Evolutionary conservation across 169 alveolate species (phyloP), one percentile per base, ranked within the genome.

Genomic region (Plasmodium cynomolgi): DNA sequence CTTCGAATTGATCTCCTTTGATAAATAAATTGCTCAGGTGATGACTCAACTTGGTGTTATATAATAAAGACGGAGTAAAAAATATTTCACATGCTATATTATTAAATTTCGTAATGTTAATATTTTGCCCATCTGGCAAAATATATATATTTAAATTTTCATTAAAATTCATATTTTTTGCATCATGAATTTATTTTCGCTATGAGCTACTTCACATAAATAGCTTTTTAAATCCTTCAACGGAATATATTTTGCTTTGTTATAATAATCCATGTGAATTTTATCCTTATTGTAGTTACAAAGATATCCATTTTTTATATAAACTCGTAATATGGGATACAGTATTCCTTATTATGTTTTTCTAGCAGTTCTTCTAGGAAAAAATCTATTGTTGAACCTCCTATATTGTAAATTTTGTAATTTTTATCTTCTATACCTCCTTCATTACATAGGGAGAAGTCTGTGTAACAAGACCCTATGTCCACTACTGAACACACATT

Each of bases 71-170:
- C 15, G 93, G 93, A 8, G 93, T 86, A 17, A 86, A 86, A 75
- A 86, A 86, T 75, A 86, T 86, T 77, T 86, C 93, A 75, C 84
- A 77, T 4, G 93, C 93, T 6, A 86, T 86, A 26, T 86, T 86
- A 54, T 31, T 77, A 77, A 86, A 86, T 33, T 86, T 75, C 7
- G 86, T 23, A n/a, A 86, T 86, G 68, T 86, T 86, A 33, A 86
- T 86, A 50, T 86, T 86, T 77, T 86, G 93, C 13, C 93, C 93
- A 86, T 86, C 93, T 29, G 93, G 93, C 44, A 86, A 77, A 31
- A 86, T 86, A 68, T 75, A 86, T 54, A 77, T 37, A 47, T 77
- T 80, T 6, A 86, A 6, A 86, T 44, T n/a, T n/a, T 86, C 88
- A 17, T 86, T 86, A 56, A 86, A 77, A 54, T 17, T 86, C 82